These are phyloP conservation scores for Myriosclerotinia curreyana DNA, from an alignment of 2,329 filamentous ascomycete species.

Conservation along the genomic window DNA sequence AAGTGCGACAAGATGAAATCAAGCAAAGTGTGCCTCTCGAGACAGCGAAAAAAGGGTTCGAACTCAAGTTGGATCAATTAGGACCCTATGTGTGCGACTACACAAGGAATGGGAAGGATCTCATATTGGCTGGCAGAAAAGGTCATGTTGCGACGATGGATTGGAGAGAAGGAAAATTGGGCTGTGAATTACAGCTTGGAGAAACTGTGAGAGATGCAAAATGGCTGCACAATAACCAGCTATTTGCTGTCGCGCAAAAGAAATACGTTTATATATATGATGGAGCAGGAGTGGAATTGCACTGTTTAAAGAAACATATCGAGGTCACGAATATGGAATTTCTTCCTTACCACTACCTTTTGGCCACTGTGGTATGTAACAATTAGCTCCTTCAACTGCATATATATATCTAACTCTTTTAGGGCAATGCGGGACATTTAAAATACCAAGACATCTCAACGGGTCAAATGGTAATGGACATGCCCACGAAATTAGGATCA, in stretches of 20 bases:
- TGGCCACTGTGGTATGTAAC: slow-evolving; percentile 72
- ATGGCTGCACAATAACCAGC: slow-evolving; percentile 93
- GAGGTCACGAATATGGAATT: slow-evolving; percentile 95
- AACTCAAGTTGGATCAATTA: slow-evolving; percentile 75
- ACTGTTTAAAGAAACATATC: slow-evolving; percentile 84
- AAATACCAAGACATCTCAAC: slow-evolving; percentile 97
- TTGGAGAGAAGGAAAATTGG: slow-evolving; percentile 87
- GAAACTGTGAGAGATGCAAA: slow-evolving; percentile 87
- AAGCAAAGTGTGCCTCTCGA: slow-evolving; percentile 69
- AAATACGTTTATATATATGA: slow-evolving; percentile 98
- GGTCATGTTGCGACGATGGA: slow-evolving; percentile 96
- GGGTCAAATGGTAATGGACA: slow-evolving; percentile 80
- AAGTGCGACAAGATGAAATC: slow-evolving; percentile 86
- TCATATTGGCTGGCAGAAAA: slow-evolving; percentile 84
- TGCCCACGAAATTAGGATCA: slow-evolving; percentile 79
- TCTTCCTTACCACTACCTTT: slow-evolving; percentile 90
- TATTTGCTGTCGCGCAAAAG: slow-evolving; percentile 94
- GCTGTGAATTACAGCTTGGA: slow-evolving; percentile 84
- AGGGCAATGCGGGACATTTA: slow-evolving; percentile 77
- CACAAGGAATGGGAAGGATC: slow-evolving; percentile 79
- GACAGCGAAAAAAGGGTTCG: slow-evolving; percentile 89
- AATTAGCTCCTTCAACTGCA: neutral
- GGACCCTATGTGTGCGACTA: slow-evolving; percentile 90
- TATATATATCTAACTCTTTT: slow-evolving; percentile 24
- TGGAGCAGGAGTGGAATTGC: slow-evolving; percentile 82